Percentiles rank a stretch among this genome's conserved stretches.
Conservation (phyloP, 768 basidiomycete species). For the Favolaschia claudopus region DNA sequence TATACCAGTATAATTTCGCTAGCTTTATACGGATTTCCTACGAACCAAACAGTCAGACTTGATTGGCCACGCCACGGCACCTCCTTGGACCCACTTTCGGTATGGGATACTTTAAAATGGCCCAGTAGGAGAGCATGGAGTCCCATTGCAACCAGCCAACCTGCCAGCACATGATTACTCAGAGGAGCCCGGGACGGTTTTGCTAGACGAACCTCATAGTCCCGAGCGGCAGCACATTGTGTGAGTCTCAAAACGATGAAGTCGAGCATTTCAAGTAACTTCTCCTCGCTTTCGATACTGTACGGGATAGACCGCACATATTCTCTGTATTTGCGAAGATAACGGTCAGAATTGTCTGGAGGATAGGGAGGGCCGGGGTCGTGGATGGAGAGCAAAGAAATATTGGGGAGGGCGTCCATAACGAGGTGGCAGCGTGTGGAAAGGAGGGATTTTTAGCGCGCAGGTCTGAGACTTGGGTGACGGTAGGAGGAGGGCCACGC, state of each 20-base stretch:
- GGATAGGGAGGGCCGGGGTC: constrained; percentile 38
- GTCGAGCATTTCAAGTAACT: constrained; percentile 80
- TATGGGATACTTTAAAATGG: constrained; percentile 85
- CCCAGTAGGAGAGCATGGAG: constrained; percentile 78
- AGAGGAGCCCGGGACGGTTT: too few relatives aligned
- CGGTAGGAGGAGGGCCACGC: too few relatives aligned
- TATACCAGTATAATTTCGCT: constrained; percentile 80
- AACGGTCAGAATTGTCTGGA: constrained; percentile 48
- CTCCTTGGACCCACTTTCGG: constrained; percentile 67
- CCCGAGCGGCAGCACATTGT: constrained; percentile 80
- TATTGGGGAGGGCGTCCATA: constrained; percentile 54
- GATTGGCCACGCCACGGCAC: not conserved
- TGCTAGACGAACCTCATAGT: constrained; percentile 69
- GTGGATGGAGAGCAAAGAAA: constrained; percentile 52
- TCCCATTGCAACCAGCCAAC: constrained; percentile 81
- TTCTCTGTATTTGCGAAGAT: constrained; percentile 64
- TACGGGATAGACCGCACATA: constrained; percentile 79
- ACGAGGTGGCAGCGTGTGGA: constrained; percentile 32
- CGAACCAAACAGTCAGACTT: not conserved
- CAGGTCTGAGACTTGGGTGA: constrained; percentile 11
- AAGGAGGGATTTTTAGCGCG: constrained; percentile 20
- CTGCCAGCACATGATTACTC: constrained; percentile 2
- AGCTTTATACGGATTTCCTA: constrained; percentile 72
- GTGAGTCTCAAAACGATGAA: constrained; percentile 71
- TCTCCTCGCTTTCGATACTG: constrained; percentile 75